Conservation (phyloP, 768 basidiomycete genomes). For the Suillus spraguei region DNA sequence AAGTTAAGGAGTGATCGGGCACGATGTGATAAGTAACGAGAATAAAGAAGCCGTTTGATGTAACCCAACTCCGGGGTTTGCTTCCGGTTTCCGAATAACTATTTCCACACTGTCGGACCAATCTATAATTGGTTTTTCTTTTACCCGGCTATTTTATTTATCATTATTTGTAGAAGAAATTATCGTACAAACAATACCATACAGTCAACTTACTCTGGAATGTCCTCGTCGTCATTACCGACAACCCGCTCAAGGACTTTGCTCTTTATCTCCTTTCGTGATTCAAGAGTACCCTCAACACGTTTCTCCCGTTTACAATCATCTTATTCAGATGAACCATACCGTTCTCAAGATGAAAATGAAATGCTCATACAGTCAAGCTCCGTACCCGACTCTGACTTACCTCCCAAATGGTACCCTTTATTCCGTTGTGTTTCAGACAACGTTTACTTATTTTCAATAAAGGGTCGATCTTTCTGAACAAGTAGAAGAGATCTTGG, state of each 20-base stretch:
- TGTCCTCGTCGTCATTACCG: constrained; percentile 39
- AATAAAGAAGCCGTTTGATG: constrained; percentile 7
- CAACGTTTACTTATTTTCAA: neutral
- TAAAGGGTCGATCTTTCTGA: constrained; percentile 91
- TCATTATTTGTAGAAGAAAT: constrained; percentile 21
- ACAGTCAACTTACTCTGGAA: constrained; percentile 28
- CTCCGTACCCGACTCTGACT: constrained; percentile 49
- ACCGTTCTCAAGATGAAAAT: constrained; percentile 54
- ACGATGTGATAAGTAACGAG: constrained; percentile 27
- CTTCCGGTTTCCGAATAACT: constrained; percentile 1
- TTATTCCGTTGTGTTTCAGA: neutral
- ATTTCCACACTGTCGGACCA: neutral
- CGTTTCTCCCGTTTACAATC: constrained; percentile 44
- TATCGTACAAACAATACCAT: constrained; percentile 23
- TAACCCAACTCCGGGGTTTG: constrained; percentile 8
- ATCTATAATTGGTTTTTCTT: neutral
- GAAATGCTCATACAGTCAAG: constrained; percentile 57
- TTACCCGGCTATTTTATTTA: constrained; percentile 19
- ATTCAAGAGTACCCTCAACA: constrained; percentile 57
- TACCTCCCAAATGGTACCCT: constrained; percentile 90
- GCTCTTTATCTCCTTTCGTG: constrained; percentile 92
- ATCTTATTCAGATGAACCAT: constrained; percentile 48
- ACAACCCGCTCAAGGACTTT: constrained; percentile 87
- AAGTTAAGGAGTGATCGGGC: constrained; percentile 29
- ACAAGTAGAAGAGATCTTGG: constrained; percentile 81